Evolutionary conservation across 2,329 filamentous ascomycete genomes (phyloP), one percentile per base, ranked within the genome.

Genomic region (Albophoma yamanashiensis): DNA sequence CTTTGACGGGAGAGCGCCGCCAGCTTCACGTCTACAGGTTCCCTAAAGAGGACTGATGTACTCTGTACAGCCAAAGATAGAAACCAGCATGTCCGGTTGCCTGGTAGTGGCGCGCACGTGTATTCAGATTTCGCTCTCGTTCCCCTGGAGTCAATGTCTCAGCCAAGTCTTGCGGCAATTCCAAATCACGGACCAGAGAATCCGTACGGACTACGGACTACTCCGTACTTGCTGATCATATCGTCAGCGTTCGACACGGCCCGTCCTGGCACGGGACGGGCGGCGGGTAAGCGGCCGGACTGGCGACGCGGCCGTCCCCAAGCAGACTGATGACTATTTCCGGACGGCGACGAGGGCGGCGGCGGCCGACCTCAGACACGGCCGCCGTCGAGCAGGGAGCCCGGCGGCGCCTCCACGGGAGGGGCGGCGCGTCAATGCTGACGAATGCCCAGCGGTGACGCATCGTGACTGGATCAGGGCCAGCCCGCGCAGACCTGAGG

Each of bases 221-320:
- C n/a, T n/a, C n/a, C n/a, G 27, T 31, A 31, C 7, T n/a, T 43
- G 40, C 17, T 14, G 47, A 56, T 38, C 50, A 36, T 14, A 50
- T 59, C 60, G 52, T 61, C 57, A 59, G 53, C 60, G 45, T 50
- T 58, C 56, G 47, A 55, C 34, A 22, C 52, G 34, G 43, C 42
- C 55, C 59, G 55, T 57, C 27, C 43, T 22, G 56, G 36, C 40
- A 25, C 40, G 40, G 39, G 56, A 57, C 40, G 31, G 14, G 14
- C n/a, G 36, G 53, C 14, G 39, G 34, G 34, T 20, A 15, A 27
- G 42, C 22, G 25, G 25, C 8, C 27, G 27, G 15, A 17, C 17
- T 34, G 50, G 27, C 25, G 47, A 31, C 47, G 31, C 14, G 2
- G n/a, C 47, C 12, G 17, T 2, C 27, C 9, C 7, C 14, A 17